These are phyloP conservation scores for Ogataea trehaloabstinens DNA, from an alignment of 805 yeast genomes.

Conservation along the genomic window DNA sequence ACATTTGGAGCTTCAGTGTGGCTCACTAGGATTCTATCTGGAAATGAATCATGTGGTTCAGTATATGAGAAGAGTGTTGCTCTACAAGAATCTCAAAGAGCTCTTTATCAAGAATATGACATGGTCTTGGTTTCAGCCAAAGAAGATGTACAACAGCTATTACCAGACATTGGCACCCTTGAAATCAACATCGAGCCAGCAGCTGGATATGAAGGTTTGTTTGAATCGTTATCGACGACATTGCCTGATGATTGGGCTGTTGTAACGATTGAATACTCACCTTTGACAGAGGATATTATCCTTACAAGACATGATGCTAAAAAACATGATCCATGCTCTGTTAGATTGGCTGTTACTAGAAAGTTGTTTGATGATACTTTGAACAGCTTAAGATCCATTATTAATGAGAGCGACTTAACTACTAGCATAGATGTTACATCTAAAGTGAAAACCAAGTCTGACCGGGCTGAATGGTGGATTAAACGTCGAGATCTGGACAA, in stretches of 20 bases:
- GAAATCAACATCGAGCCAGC: too few relatives aligned
- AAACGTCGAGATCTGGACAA: conserved; percentile 60
- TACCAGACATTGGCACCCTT: too few relatives aligned
- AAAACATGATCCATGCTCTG: conserved; percentile 28
- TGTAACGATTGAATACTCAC: conserved; percentile 59
- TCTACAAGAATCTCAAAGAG: conserved; percentile 24
- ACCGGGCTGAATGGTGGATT: conserved; percentile 77
- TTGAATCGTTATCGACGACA: not conserved
- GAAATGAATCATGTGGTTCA: conserved; percentile 19
- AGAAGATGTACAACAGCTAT: conserved; percentile 15
- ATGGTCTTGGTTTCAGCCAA: conserved; percentile 19
- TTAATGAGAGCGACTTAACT: conserved; percentile 58
- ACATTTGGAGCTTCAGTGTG: conserved; percentile 16
- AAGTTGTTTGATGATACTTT: conserved; percentile 47
- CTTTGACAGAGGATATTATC: conserved; percentile 55
- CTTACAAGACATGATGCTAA: conserved; percentile 27
- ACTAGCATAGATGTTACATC: conserved; percentile 55
- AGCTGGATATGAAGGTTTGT: too few relatives aligned
- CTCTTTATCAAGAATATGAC: conserved; percentile 27
- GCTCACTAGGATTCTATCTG: conserved; percentile 2
- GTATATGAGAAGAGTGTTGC: conserved; percentile 22
- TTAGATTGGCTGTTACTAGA: conserved; percentile 57
- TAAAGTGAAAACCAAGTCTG: conserved; percentile 51
- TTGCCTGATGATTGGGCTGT: conserved; percentile 56
- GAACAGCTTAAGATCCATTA: conserved; percentile 47